Percentiles rank a stretch among this genome's conserved stretches.
phyloP scores from a whole-genome alignment of 2,329 filamentous ascomycete genomes.

The Dothistroma septosporum region DNA sequence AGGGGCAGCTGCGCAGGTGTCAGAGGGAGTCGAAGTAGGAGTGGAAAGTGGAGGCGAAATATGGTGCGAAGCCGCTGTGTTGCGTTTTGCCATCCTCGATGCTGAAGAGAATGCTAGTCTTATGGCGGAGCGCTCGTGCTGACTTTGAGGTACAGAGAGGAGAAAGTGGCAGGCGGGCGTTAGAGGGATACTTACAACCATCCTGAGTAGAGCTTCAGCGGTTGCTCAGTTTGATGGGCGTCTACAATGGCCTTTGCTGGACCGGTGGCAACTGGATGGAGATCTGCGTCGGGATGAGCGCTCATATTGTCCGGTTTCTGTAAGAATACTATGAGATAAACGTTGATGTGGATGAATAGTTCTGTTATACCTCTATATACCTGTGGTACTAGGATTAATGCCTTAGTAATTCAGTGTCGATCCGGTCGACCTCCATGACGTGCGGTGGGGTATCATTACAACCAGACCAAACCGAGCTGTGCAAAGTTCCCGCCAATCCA shows the following conservation, averaged over 20 bases:
- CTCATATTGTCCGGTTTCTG: not conserved
- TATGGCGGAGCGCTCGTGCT: too few relatives aligned
- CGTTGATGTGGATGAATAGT: not conserved
- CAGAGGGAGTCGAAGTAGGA: too few relatives aligned
- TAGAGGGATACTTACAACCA: too few relatives aligned
- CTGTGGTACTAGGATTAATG: constrained; percentile 3
- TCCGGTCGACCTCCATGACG: constrained; percentile 2
- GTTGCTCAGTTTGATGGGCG: constrained; percentile 30
- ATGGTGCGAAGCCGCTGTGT: too few relatives aligned
- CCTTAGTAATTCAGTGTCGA: not conserved
- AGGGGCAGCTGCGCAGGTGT: too few relatives aligned
- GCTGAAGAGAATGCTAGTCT: too few relatives aligned
- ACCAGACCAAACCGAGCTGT: too few relatives aligned
- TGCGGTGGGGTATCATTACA: constrained; percentile 11
- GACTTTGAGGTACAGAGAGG: too few relatives aligned
- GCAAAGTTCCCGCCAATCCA: constrained; percentile 1
- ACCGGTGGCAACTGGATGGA: constrained; percentile 45
- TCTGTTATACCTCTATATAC: constrained; percentile 1
- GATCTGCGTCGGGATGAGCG: constrained; percentile 40
- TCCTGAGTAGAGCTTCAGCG: constrained; percentile 35
- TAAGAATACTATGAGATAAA: not conserved
- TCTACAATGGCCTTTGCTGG: constrained; percentile 38
- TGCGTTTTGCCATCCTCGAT: too few relatives aligned
- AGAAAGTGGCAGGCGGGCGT: too few relatives aligned
- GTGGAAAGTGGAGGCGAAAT: too few relatives aligned